Evolutionary conservation across 2,329 filamentous ascomycete species (phyloP), one percentile per base, ranked within the genome.

Genomic region (Cercospora sesami): DNA sequence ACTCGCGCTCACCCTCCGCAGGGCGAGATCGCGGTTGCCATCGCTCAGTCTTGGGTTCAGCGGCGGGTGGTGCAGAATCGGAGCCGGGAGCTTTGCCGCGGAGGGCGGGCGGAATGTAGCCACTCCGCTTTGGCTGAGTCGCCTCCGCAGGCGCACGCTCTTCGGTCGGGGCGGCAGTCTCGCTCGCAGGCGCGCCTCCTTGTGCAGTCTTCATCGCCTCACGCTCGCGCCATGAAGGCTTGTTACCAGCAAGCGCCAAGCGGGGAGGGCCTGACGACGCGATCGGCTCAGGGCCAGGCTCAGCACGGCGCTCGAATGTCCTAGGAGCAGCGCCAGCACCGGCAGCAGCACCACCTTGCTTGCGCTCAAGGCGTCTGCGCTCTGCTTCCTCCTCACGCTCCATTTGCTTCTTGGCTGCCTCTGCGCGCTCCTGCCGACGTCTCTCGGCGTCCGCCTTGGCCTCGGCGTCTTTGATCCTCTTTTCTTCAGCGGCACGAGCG

Each of bases 311-410:
- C 58, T 74, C 73, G 28, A 73, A 70, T 7, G 72, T 45, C 16
- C 67, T 64, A 26, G 71, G 65, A 61, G 74, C 73, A 64, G 78
- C 71, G 60, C 78, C 78, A 70, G 78, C 75, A 71, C 78, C 79
- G 71, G 78, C 80, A 53, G 73, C 74, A 66, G 58, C 70, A 39
- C 73, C 75, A 60, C 78, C 78, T 73, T 82, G 82, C 75, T 78
- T 78, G 86, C 86, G 81, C 87, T 92, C 79, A 88, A 88, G 68
- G 86, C 89, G 76, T 85, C 87, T 79, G 87, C 88, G 91, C 81
- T 94, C 88, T 16, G 93, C 94, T 80, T 97, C 94, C 75, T 95
- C 93, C 80, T 96, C 94, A 79, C 92, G 89, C 71, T 78, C 76
- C 71, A 76, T 75, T 68, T 78, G 76, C 72, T 74, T 77, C 57